Evolutionary conservation across 2,329 filamentous ascomycete species (phyloP), one percentile per base, ranked within the genome.

Genomic region (Paracoccidioides lutzii): DNA sequence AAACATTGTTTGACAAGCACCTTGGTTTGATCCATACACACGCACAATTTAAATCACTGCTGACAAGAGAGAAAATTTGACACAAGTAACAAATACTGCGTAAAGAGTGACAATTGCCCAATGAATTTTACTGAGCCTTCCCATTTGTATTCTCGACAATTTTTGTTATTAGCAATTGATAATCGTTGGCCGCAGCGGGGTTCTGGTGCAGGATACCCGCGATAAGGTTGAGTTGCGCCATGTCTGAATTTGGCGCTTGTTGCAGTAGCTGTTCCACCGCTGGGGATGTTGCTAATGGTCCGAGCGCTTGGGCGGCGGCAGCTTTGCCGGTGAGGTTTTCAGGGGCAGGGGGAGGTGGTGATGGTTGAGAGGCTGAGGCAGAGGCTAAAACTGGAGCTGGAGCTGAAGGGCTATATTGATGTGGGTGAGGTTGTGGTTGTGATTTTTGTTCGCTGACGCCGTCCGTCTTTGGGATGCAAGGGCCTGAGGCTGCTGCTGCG

Each of bases 141-240:
- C 67, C 64, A 55, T 71, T 71, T 14, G 65, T 69, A 37, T 63
- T 66, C 55, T 70, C 62, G 37, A 69, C 64, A 42, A 77, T 60
- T 58, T 74, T 73, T 28, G 67, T 63, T 64, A 71, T 75, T 56
- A 77, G 61, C 33, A 71, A 59, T 5, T 67, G 63, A 54, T 75
- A 72, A 63, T 90, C 82, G 1, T 82, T 78, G 28, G 81, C 76
- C 0, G 87, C 81, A 28, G 77, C 78, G 0, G 82, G 81, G 55
- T 89, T 83, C 9, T 78, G 75, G 52, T 83, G 78, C 30, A 89
- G 76, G 12, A 91, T 83, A 42, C 79, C 77, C 53, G 80, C 78
- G 59, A 96, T 80, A 33, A 93, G 81, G 55, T 80, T 76, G 79
- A 93, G 85, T 65, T 94, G 87, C 14, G 79, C 73, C n/a, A 80